Base-by-base conservation (phyloP, 208 protist species). In the Wallacemonas sp. region DNA sequence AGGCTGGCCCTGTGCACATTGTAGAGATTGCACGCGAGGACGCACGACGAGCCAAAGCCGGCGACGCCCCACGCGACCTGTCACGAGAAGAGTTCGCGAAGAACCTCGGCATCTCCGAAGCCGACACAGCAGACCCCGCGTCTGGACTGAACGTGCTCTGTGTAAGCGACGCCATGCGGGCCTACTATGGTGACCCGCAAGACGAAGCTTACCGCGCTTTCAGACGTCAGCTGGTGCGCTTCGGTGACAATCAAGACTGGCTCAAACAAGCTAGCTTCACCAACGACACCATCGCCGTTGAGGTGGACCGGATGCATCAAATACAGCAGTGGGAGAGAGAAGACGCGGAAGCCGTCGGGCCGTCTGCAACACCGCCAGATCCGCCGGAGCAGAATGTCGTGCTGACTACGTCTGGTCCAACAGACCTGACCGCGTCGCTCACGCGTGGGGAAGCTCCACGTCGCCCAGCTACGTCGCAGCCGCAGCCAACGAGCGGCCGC, bases 131-230 rank as follows among this genome's bases (percentile, higher is more conserved):
- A 2, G 71, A 87, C 59, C 75, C 79, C 0, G 58, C 49, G 36
- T 73, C 56, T 8, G 53, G 67, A 17, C 14, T 68, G 31, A 77
- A 71, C 62, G 41, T 60, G 2, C 61, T 93, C 5, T 62, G 78
- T 0, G 58, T 76, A 1, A 66, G 66, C 11, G 72, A 72, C n/a
- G 70, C 58, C 4, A 51, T 72, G 21, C 68, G 71, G 2, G 66
- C 66, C 36, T 91, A 94, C 75, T 82, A 75, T 53, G 80, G 84
- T 9, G 79, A 88, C 66, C 75, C 77, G 12, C 75, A 84, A 21
- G 81, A 83, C 27, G 77, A 84, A 41, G 68, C 69, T 4, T 94
- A 84, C 56, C 65, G 72, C 17, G 38, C 42, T 27, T 79, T 88
- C 38, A 45, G 62, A 3, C 51, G 71, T 21, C 68, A 76, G 30